Conservation (phyloP, 2,329 filamentous ascomycete species). For the Diaporthe eres region DNA sequence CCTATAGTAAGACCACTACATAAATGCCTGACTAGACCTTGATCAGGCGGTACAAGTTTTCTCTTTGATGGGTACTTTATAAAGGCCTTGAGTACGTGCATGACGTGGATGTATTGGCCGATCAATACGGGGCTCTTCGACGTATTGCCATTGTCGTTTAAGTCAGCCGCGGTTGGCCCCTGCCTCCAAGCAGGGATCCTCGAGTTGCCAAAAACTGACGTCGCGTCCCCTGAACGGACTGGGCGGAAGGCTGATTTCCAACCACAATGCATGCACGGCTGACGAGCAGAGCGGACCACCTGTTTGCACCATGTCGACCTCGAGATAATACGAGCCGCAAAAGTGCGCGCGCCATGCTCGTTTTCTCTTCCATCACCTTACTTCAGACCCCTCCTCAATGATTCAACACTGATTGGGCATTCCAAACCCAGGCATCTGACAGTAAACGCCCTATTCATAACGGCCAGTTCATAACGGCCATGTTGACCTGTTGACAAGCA, state of each 20-base stretch:
- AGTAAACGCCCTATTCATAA: not conserved
- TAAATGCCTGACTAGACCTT: not conserved
- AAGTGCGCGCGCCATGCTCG: not conserved
- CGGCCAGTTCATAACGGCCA: slow-evolving; percentile 9
- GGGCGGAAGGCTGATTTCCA: slow-evolving; percentile 11
- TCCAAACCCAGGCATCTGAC: not conserved
- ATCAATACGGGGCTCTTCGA: not conserved
- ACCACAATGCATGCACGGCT: slow-evolving; percentile 16
- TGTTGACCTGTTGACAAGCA: slow-evolving; percentile 22
- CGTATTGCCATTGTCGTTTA: not conserved
- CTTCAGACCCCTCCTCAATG: not conserved
- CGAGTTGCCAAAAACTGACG: not conserved
- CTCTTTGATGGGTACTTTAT: not conserved
- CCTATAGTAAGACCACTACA: not conserved
- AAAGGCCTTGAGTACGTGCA: not conserved
- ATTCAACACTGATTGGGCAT: not conserved
- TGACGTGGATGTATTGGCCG: not conserved
- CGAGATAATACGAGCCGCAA: slow-evolving; percentile 9
- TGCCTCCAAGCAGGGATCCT: not conserved
- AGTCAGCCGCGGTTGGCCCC: not conserved
- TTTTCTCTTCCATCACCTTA: not conserved
- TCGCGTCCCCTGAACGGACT: slow-evolving; percentile 26
- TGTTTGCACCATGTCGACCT: not conserved
- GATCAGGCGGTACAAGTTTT: not conserved
- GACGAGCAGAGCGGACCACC: not conserved